Conservation (phyloP, 306 rosid genomes). For the Quercus mongolica region DNA sequence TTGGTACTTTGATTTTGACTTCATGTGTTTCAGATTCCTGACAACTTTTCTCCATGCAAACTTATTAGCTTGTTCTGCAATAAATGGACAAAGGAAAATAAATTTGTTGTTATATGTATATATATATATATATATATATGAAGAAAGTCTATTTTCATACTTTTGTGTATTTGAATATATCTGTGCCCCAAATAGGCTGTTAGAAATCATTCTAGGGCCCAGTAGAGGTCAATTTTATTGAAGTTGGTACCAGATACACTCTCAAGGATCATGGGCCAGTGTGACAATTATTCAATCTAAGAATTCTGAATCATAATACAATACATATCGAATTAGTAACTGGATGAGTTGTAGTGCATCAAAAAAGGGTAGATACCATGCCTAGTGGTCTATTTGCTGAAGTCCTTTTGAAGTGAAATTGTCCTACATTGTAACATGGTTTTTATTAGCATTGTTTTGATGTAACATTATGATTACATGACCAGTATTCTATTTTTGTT, state of each 20-base stretch:
- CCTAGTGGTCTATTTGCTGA: background rate
- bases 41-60: slow-evolving; percentile 5
- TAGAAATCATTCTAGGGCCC: background rate
- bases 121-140: no score
- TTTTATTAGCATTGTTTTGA: background rate
- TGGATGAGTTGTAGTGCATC: background rate
- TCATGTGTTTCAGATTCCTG: slow-evolving; percentile 16
- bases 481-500: background rate
- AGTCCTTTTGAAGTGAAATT: background rate
- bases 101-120: no score
- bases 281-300: background rate
- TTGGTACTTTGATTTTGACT: slow-evolving; percentile 53
- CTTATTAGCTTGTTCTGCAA: slow-evolving; percentile 10
- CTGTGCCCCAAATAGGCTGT: background rate
- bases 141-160: background rate
- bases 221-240: background rate
- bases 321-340: background rate
- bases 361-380: background rate
- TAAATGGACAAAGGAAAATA: background rate
- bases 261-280: background rate
- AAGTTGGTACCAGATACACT: background rate
- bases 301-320: no score
- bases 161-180: background rate
- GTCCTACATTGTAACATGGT: background rate
- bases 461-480: background rate